Percentiles rank a stretch among this genome's conserved stretches.
phyloP scores from a whole-genome alignment of 1,284 basidiomycete species.

The Ganoderma sinense region DNA sequence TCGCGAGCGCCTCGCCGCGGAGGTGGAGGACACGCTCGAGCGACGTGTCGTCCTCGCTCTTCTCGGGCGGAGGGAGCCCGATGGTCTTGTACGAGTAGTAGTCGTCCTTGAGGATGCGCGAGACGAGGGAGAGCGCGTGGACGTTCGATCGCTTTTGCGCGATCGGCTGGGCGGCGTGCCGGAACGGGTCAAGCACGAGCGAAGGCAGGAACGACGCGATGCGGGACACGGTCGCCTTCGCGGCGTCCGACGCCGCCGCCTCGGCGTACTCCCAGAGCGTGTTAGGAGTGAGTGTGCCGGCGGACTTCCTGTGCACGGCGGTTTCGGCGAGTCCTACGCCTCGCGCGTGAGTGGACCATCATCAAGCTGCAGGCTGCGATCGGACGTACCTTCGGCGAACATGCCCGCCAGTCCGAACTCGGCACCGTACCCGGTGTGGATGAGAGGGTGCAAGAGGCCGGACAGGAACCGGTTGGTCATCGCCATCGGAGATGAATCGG shows the following conservation, averaged over 20 bases:
- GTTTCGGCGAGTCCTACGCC: slow-evolving; percentile 45
- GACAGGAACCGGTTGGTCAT: slow-evolving; percentile 67
- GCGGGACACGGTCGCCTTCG: slow-evolving; percentile 24
- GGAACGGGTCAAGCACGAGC: slow-evolving; percentile 22
- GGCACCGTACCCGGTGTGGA: slow-evolving; percentile 68
- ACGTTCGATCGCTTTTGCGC: slow-evolving; percentile 27
- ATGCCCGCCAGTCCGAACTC: slow-evolving; percentile 72
- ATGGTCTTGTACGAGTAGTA: slow-evolving; percentile 47
- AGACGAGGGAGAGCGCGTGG: slow-evolving; percentile 48
- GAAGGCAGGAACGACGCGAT: slow-evolving; percentile 32
- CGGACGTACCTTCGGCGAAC: slow-evolving; percentile 62
- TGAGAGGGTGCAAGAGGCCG: slow-evolving; percentile 69
- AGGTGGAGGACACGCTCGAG: slow-evolving; percentile 40
- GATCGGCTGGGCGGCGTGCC: slow-evolving; percentile 21
- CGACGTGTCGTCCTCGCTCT: slow-evolving; percentile 34
- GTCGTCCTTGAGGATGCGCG: slow-evolving; percentile 48
- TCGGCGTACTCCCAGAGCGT: slow-evolving; percentile 36
- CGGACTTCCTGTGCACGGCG: slow-evolving; percentile 39
- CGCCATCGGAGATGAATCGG: slow-evolving; percentile 48
- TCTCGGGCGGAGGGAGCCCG: slow-evolving; percentile 45
- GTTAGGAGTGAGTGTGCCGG: slow-evolving; percentile 36
- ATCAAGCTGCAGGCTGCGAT: background rate
- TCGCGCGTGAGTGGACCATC: background rate
- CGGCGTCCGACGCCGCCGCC: slow-evolving; percentile 14
- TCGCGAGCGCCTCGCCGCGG: slow-evolving; percentile 46